A percentile compares a stretch with the other conserved stretches of the same genome.
These are phyloP conservation scores for Karstenula rhodostoma DNA, from an alignment of 2,329 filamentous ascomycete genomes.

Conservation along the genomic window DNA sequence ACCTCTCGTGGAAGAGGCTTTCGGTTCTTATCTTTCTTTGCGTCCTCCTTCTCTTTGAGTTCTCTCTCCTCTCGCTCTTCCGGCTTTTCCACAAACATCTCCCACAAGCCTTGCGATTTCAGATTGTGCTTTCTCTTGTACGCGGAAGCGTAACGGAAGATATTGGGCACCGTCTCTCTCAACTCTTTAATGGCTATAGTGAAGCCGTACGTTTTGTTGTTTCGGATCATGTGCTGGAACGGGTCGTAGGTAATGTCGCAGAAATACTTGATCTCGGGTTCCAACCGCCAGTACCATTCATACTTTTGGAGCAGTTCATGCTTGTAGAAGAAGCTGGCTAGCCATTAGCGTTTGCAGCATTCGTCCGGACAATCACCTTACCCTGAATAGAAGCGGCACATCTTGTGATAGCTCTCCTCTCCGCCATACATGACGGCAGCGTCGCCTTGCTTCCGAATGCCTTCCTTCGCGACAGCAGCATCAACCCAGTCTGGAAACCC, in stretches of 20 bases:
- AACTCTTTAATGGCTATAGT: constrained; percentile 99
- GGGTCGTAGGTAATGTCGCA: constrained; percentile 99
- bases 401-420: constrained; percentile 97
- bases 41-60: constrained; percentile 54
- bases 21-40: constrained; percentile 71
- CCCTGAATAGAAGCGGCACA: constrained; percentile 99
- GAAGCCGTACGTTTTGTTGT: constrained; percentile 98
- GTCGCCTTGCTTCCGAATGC: constrained; percentile 95
- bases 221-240: constrained; percentile 91
- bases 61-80: constrained; percentile 60
- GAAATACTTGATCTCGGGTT: constrained; percentile 99
- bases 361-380: constrained; percentile 55
- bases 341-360: constrained; percentile 22
- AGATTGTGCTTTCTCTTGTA: constrained; percentile 94
- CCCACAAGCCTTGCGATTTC: constrained; percentile 91
- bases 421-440: constrained; percentile 99
- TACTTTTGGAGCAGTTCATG: constrained; percentile 94
- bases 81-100: constrained; percentile 92
- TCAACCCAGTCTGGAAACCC: constrained; percentile 97
- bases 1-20: constrained; percentile 81
- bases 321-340: constrained; percentile 87
- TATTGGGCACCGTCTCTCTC: constrained; percentile 96
- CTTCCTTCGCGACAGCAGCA: constrained; percentile 90
- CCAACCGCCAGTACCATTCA: constrained; percentile 99
- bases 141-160: constrained; percentile 97